Evolutionary conservation across 2,329 filamentous ascomycete genomes (phyloP).

Genomic region (Colletotrichum sp.): DNA sequence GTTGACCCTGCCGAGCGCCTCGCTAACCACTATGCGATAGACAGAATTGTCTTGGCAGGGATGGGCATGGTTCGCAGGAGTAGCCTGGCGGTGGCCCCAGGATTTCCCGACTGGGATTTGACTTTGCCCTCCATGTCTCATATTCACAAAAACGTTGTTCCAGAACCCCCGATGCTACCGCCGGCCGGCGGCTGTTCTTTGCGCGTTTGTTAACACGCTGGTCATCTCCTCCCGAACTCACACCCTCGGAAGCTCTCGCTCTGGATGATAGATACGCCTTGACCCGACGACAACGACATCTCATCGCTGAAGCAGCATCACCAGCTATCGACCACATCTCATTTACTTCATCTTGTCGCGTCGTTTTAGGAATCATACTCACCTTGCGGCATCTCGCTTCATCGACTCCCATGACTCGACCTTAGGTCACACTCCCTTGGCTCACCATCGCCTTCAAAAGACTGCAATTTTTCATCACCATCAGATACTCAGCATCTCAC

Average conservation of each 20-base stretch:
- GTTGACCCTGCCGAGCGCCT: background rate
- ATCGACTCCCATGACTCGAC: background rate
- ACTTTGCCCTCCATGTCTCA: conserved; percentile 1
- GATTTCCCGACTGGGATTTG: background rate
- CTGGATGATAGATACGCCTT: background rate
- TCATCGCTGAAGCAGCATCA: background rate
- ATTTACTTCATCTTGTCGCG: background rate
- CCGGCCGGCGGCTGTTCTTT: background rate
- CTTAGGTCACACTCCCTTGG: background rate
- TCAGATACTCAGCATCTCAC: background rate
- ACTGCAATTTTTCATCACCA: background rate
- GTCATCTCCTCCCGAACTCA: background rate
- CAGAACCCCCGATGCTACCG: background rate
- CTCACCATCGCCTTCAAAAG: background rate
- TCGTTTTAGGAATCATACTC: background rate
- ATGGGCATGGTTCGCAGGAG: background rate
- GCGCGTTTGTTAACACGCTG: background rate
- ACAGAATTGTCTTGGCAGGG: background rate
- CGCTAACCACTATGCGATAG: background rate
- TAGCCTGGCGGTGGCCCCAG: background rate
- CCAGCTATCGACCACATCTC: background rate
- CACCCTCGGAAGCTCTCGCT: background rate
- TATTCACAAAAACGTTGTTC: background rate
- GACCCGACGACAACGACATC: background rate
- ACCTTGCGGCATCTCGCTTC: background rate